phyloP scores from a whole-genome alignment of 257 asterid genomes.

The Ligustrum vulgare region DNA sequence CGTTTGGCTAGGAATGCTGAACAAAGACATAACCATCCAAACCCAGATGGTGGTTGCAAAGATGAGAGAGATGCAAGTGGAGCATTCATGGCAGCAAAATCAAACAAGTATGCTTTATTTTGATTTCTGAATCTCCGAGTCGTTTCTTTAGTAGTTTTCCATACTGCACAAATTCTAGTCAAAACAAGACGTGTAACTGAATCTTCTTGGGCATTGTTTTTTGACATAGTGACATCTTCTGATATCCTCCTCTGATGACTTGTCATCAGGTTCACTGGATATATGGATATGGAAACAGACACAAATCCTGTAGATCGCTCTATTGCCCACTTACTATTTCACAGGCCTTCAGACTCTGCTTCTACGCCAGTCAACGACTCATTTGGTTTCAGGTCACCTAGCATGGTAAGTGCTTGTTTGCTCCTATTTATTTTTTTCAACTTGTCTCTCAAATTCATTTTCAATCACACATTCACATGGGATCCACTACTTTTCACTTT shows the following conservation, averaged over 20 bases:
- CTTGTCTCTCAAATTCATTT: too few species aligned
- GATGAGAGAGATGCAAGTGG: slow-evolving; percentile 26
- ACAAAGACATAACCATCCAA: slow-evolving; percentile 57
- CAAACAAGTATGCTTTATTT: slow-evolving; percentile 29
- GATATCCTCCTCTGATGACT: slow-evolving; percentile 4
- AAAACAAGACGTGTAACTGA: background rate
- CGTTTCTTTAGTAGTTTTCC: background rate
- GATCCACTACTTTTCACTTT: too few species aligned
- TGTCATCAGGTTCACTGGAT: slow-evolving; percentile 43
- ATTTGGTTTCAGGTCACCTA: slow-evolving; percentile 32
- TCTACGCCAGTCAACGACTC: slow-evolving; percentile 32
- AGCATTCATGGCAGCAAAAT: slow-evolving; percentile 28
- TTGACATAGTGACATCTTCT: background rate
- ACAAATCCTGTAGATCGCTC: slow-evolving; percentile 91
- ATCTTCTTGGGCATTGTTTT: background rate
- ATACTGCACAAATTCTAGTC: background rate
- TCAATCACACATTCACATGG: too few species aligned
- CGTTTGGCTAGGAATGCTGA: slow-evolving; percentile 91
- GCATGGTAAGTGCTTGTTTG: slow-evolving; percentile 54
- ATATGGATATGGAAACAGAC: slow-evolving; percentile 68
- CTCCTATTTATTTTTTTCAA: too few species aligned
- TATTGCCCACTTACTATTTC: slow-evolving; percentile 77
- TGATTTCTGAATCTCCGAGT: background rate
- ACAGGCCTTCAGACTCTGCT: slow-evolving; percentile 58
- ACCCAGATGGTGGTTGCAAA: slow-evolving; percentile 25